Base-by-base conservation (phyloP, 805 yeast genomes). In the Sugiyamaella mastotermitis region DNA sequence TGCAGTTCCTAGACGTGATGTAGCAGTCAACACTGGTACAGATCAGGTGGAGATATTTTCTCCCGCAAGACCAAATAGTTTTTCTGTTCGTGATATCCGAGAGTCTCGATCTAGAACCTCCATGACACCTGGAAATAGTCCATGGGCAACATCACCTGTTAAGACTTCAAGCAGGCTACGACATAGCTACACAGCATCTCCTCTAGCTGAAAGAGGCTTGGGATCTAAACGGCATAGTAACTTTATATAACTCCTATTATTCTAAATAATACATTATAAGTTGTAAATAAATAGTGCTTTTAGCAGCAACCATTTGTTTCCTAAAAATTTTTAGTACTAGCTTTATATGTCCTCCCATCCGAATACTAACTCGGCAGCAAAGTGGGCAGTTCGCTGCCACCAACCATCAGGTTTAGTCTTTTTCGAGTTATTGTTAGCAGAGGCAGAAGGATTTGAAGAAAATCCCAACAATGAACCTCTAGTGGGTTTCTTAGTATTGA, bases 1-100 rank as follows among this genome's bases (percentile, higher is more conserved):
- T 2, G 65, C 75, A 6, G 66, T 68, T 8, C 56, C 64, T 33
- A 66, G 68, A 33, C 72, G 77, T 47, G 85, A 83, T 48, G 85
- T 72, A 4, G 65, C 72, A 16, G 65, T 80, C 4, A 63, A 63
- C 20, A 41, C 59, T 1, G 61, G 57, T 25, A 60, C 59, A 16
- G 43, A 39, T 2, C 34, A 34, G 14, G 58, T 50, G 18, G 50
- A 48, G 11, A 32, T 48, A 15, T 53, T 29, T 34, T 40, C 52
- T 13, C 57, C 61, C 0, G 41, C 48, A n/a, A 41, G 43, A 14
- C 45, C 55, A 14, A 32, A 46, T n/a, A 42, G 37, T 31, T 54
- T 46, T 30, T 39, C 35, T 1, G 42, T 43, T 3, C 42, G 44
- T 19, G 50, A 49, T 26, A 50, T 52, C 14, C 51, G 51, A 3